A percentile compares a stretch with the other conserved stretches of the same genome.
Conservation (phyloP, 2,329 filamentous ascomycete genomes). For the Xylariaceae sp. region DNA sequence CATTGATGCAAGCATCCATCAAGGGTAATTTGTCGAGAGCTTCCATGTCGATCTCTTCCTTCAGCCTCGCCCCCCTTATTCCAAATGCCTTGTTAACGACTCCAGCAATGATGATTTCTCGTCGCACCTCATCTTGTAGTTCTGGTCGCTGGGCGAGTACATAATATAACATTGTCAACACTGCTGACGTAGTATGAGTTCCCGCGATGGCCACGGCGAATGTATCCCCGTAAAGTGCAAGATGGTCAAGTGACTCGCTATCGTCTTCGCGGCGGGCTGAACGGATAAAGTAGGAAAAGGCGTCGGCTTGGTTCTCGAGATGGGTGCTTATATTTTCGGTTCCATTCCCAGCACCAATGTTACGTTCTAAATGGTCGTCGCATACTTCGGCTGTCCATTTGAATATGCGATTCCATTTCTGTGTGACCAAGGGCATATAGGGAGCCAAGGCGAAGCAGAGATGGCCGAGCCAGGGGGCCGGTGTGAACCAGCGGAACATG, state of each 20-base stretch:
- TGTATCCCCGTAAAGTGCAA: conserved; percentile 17
- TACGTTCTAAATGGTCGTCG: neutral
- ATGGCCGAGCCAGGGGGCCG: neutral
- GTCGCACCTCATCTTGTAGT: conserved; percentile 4
- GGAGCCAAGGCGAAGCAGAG: neutral
- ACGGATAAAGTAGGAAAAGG: conserved; percentile 13
- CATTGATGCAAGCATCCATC: conserved; percentile 17
- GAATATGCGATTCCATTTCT: neutral
- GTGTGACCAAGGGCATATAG: neutral
- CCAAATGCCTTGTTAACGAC: neutral
- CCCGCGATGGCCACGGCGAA: conserved; percentile 15
- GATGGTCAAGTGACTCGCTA: conserved; percentile 6
- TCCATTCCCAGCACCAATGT: neutral
- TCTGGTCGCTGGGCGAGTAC: conserved; percentile 8
- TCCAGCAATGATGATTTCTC: conserved; percentile 2
- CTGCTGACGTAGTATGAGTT: conserved; percentile 11
- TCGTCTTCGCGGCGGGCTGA: conserved; percentile 5
- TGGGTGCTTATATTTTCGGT: too few species aligned
- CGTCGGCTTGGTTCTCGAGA: neutral
- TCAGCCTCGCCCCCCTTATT: neutral
- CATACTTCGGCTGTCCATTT: too few species aligned
- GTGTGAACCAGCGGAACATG: neutral
- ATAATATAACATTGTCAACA: conserved; percentile 15
- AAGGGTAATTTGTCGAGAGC: conserved; percentile 1
- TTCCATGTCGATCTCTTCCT: neutral